These are phyloP conservation scores for Quercus robur DNA, from an alignment of 306 rosid genomes.

Conservation along the genomic window DNA sequence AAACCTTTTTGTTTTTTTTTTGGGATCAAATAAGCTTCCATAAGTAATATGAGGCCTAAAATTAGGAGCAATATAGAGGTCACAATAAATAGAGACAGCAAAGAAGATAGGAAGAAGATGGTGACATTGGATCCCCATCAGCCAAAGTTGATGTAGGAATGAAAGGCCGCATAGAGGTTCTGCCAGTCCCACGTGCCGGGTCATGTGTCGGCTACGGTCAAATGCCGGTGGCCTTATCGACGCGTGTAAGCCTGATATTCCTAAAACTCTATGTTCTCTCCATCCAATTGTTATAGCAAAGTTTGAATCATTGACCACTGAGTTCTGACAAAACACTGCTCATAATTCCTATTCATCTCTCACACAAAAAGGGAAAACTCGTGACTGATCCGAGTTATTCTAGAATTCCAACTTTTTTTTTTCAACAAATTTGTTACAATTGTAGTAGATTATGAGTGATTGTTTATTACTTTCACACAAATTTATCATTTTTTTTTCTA, in stretches of 20 bases:
- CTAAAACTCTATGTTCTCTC: background rate
- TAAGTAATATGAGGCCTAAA: no score
- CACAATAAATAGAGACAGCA: no score
- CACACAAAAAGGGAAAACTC: background rate
- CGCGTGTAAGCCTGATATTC: constrained; percentile 47
- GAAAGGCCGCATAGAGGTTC: constrained; percentile 11
- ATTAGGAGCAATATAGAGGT: no score
- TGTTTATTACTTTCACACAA: rapidly evolving
- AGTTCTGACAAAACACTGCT: background rate
- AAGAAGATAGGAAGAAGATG: background rate
- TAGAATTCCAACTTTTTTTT: no score
- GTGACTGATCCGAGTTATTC: background rate
- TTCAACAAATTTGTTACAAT: no score
- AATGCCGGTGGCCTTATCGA: constrained; percentile 60
- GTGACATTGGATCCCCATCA: constrained; percentile 41
- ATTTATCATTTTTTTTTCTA: no score
- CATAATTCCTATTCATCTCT: background rate
- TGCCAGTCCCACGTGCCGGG: constrained; percentile 34
- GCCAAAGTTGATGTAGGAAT: background rate
- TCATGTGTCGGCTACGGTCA: constrained; percentile 58
- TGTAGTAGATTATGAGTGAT: rapidly evolving
- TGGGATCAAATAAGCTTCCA: no score
- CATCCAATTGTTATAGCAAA: background rate
- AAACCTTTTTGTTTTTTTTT: no score
- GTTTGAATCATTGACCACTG: constrained; percentile 55